These are phyloP conservation scores for Monoraphidium neglectum DNA, from an alignment of 139 green algal genomes.

Conservation along the genomic window DNA sequence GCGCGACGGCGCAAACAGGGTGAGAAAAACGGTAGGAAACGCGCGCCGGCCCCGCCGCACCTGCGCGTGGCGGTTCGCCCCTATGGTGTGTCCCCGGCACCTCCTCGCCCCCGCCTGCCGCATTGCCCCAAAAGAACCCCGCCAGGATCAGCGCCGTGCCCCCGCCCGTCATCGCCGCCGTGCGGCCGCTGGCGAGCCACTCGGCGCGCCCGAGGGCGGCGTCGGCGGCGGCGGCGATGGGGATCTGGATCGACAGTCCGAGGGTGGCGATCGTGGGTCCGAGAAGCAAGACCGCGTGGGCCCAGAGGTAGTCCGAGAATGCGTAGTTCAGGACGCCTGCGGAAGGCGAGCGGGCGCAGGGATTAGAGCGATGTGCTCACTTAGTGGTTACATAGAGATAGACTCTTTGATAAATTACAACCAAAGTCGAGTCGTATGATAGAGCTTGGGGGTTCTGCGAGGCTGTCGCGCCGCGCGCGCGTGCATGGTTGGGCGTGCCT, in stretches of 20 bases:
- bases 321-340: slow-evolving; percentile 94
- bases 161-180: slow-evolving; percentile 51
- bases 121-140: slow-evolving; percentile 73
- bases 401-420: neutral
- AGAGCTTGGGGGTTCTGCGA: too few species aligned
- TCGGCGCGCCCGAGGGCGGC: slow-evolving; percentile 29
- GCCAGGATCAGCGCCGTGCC: slow-evolving; percentile 65
- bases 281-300: slow-evolving; percentile 89
- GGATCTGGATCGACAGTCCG: slow-evolving; percentile 86
- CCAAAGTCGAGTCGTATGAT: too few species aligned
- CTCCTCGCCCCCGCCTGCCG: slow-evolving; percentile 7
- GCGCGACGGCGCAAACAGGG: too few species aligned
- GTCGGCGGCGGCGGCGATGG: slow-evolving; percentile 63
- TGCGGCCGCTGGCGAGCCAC: slow-evolving; percentile 46
- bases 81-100: slow-evolving; percentile 17
- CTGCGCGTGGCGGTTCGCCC: neutral
- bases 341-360: too few species aligned
- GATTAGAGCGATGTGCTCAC: neutral
- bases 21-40: too few species aligned
- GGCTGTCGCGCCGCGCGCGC: too few species aligned
- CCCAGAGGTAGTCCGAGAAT: slow-evolving; percentile 96
- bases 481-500: too few species aligned
- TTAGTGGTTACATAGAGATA: neutral
- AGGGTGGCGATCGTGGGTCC: slow-evolving; percentile 88
- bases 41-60: too few species aligned